Conservation (phyloP, 345 rosid genomes). For the Gynandropsis gynandra region DNA sequence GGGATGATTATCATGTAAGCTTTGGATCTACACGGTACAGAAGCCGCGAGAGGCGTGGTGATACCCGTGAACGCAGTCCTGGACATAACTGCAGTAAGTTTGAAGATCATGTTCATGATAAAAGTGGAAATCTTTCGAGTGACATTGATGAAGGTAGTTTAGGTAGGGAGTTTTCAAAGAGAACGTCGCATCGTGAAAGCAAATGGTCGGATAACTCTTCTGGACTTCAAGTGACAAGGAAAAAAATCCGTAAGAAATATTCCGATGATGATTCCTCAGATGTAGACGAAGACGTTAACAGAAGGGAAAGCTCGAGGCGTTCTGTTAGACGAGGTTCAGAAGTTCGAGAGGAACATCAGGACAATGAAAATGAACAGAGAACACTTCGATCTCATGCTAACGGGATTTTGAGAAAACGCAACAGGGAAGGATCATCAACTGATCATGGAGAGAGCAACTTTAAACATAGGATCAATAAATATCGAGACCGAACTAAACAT, state of each 20-base stretch:
- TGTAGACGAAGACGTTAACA: slow-evolving; percentile 11
- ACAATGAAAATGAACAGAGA: slow-evolving; percentile 20
- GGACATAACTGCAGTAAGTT: slow-evolving; percentile 12
- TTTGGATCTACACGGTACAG: slow-evolving; percentile 21
- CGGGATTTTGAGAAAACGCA: slow-evolving; percentile 27
- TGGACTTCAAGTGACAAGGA: slow-evolving; percentile 16
- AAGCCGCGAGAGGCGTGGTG: slow-evolving; percentile 24
- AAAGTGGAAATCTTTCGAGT: slow-evolving; percentile 25
- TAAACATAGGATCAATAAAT: slow-evolving; percentile 8
- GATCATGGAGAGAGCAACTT: slow-evolving; percentile 20
- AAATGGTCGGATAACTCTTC: slow-evolving; percentile 29
- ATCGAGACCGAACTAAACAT: slow-evolving; percentile 16
- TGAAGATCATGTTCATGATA: slow-evolving; percentile 21
- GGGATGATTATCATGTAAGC: slow-evolving; percentile 25
- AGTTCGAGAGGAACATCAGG: slow-evolving; percentile 15
- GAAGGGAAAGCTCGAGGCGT: slow-evolving; percentile 16
- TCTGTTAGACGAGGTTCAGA: slow-evolving; percentile 13
- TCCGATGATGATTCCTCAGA: slow-evolving; percentile 26
- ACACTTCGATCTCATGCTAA: neutral
- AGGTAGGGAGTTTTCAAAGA: slow-evolving; percentile 27
- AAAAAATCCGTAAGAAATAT: slow-evolving; percentile 23
- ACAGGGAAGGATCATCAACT: slow-evolving; percentile 22
- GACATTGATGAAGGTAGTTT: slow-evolving; percentile 32
- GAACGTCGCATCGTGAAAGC: slow-evolving; percentile 18
- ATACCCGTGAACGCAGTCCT: slow-evolving; percentile 15